Evolutionary conservation across 306 rosid species (phyloP).

Genomic region (Acacia crassicarpa): DNA sequence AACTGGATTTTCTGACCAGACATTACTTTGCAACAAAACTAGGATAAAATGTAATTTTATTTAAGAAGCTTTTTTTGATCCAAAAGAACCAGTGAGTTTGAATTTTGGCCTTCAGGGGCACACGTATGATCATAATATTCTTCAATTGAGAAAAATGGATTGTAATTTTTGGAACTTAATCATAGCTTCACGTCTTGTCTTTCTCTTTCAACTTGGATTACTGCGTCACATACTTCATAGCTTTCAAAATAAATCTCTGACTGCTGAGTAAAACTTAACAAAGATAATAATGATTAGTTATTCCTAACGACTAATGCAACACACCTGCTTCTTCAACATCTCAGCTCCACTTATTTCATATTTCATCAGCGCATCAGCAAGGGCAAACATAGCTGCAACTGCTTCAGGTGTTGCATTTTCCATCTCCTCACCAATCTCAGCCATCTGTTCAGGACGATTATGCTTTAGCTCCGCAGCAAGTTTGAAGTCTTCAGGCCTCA

Average conservation of each 20-base stretch:
- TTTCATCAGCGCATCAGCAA: constrained; percentile 62
- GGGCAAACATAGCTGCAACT: constrained; percentile 70
- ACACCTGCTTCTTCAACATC: constrained; percentile 84
- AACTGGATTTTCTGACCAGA: constrained; percentile 3
- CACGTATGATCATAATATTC: not conserved
- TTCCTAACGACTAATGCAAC: not conserved
- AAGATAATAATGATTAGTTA: not conserved
- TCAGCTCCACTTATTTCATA: constrained; percentile 80
- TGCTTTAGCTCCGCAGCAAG: constrained; percentile 87
- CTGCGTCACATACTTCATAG: not conserved
- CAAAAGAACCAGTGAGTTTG: not conserved
- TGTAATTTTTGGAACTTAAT: not conserved
- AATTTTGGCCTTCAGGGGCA: constrained; percentile 17
- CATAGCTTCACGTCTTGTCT: not conserved
- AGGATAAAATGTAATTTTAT: not conserved
- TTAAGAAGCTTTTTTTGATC: constrained; percentile 8
- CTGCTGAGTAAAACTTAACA: not conserved
- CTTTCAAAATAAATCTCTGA: not conserved
- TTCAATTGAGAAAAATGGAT: not conserved
- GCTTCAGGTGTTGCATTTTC: constrained; percentile 82
- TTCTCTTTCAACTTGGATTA: constrained; percentile 16
- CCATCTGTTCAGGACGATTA: constrained; percentile 89
- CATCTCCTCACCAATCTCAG: constrained; percentile 91
- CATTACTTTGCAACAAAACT: not conserved
- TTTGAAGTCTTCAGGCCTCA: constrained; percentile 80